Percentiles rank a stretch among this genome's conserved stretches.
Evolutionary conservation across 768 basidiomycete genomes (phyloP).

Genomic region (Panaeolus cyanescens): DNA sequence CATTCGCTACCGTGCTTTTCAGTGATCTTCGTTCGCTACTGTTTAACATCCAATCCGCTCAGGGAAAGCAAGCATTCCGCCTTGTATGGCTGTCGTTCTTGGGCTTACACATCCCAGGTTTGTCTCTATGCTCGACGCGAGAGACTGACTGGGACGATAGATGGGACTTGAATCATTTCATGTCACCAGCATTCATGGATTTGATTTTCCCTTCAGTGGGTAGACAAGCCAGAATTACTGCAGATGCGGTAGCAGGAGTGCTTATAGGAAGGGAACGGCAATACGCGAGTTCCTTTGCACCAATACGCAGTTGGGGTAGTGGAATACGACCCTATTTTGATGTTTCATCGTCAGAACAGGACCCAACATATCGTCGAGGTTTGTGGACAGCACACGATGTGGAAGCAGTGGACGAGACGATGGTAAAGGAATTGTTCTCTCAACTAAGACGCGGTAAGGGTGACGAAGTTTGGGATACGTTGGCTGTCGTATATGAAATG

Average conservation of each 20-base stretch:
- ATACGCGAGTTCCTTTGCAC: conserved; percentile 64
- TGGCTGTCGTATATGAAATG: conserved; percentile 70
- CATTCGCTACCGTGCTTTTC: conserved; percentile 73
- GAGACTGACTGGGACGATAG: conserved; percentile 63
- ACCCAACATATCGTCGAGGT: conserved; percentile 28
- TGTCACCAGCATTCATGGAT: conserved; percentile 44
- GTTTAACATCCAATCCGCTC: conserved; percentile 43
- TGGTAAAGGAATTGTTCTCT: conserved; percentile 60
- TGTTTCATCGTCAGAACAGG: conserved; percentile 19
- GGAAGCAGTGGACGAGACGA: conserved; percentile 44
- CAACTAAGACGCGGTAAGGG: conserved; percentile 50
- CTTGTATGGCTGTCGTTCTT: conserved; percentile 70
- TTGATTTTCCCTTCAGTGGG: conserved; percentile 51
- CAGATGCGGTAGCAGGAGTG: conserved; percentile 67
- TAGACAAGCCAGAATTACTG: conserved; percentile 34
- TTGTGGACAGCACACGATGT: conserved; percentile 52
- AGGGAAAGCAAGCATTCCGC: conserved; percentile 59
- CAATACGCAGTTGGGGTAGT: conserved; percentile 66
- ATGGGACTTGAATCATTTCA: conserved; percentile 58
- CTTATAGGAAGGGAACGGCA: conserved; percentile 67
- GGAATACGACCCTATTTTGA: conserved; percentile 60
- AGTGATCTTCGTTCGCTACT: conserved; percentile 67
- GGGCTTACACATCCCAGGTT: conserved; percentile 74
- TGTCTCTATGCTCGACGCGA: conserved; percentile 35
- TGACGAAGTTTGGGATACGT: conserved; percentile 65